Percentiles rank a stretch among this genome's conserved stretches.
Evolutionary conservation across 176 grass and related monocot genomes (phyloP).

Genomic region (Eleusine coracana): DNA sequence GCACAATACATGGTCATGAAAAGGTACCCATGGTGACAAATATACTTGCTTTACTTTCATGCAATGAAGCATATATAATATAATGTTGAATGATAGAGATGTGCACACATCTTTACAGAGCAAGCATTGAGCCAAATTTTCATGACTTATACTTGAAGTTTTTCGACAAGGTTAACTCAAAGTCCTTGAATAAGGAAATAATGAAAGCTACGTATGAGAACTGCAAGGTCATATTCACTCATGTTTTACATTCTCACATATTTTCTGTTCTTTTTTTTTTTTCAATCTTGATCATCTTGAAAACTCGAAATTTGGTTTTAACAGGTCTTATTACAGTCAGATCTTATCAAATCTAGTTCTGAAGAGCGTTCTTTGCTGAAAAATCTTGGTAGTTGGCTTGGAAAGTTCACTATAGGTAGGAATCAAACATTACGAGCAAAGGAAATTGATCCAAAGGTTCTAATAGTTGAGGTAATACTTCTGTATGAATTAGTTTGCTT

Average conservation of each 20-base stretch:
- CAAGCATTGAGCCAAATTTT: constrained; percentile 99
- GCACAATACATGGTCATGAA: constrained; percentile 99
- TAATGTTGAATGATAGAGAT: constrained; percentile 13
- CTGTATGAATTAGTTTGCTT: neutral
- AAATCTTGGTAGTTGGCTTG: constrained; percentile 98
- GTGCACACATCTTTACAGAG: constrained; percentile 50
- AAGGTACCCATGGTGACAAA: constrained; percentile 54
- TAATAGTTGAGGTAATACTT: constrained; percentile 81
- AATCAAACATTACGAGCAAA: constrained; percentile 88
- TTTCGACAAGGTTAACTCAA: constrained; percentile 88
- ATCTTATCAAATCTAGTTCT: constrained; percentile 98
- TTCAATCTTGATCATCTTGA: constrained; percentile 7
- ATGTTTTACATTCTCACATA: neutral
- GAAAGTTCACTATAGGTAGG: constrained; percentile 95
- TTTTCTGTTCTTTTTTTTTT: neutral
- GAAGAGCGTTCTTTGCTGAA: constrained; percentile 96
- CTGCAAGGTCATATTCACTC: constrained; percentile 72
- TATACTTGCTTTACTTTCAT: constrained; percentile 15
- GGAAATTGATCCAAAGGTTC: constrained; percentile 95
- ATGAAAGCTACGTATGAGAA: constrained; percentile 96
- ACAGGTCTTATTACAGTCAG: constrained; percentile 83
- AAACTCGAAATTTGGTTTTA: constrained; percentile 9
- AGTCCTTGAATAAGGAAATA: constrained; percentile 88
- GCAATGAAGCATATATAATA: neutral
- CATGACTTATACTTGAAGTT: constrained; percentile 97